A percentile compares a stretch with the other conserved stretches of the same genome.
phyloP scores from a whole-genome alignment of 768 basidiomycete species.

The Suillus luteus region DNA sequence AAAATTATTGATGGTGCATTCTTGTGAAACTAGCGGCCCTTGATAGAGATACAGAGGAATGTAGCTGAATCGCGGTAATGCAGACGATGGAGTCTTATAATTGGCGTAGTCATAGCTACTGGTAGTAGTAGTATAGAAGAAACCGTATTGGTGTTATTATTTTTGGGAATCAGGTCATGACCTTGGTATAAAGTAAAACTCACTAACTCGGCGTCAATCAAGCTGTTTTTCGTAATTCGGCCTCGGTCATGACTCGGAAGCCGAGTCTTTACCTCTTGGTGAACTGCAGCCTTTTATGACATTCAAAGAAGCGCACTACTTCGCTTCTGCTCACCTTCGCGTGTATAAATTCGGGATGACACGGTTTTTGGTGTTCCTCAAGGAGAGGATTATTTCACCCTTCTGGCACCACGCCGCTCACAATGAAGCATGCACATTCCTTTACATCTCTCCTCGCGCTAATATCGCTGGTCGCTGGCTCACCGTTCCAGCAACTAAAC shows the following conservation, averaged over 20 bases:
- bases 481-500: constrained; percentile 9
- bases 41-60: too few species aligned
- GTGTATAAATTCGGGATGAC: constrained; percentile 1
- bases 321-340: not conserved
- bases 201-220: not conserved
- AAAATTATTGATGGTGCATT: too few species aligned
- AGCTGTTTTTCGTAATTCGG: not conserved
- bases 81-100: too few species aligned
- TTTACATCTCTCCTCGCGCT: constrained; percentile 17
- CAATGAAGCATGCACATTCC: constrained; percentile 23
- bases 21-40: too few species aligned
- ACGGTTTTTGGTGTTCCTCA: not conserved
- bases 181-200: too few species aligned
- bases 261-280: not conserved
- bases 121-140: too few species aligned
- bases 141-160: too few species aligned
- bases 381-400: not conserved
- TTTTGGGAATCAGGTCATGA: too few species aligned
- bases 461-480: constrained; percentile 20
- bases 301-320: not conserved
- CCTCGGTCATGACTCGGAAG: constrained; percentile 1
- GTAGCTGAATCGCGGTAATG: too few species aligned
- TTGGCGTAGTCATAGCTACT: too few species aligned
- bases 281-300: not conserved
- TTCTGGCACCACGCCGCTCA: constrained; percentile 4